Evolutionary conservation across 2,329 filamentous ascomycete species (phyloP), one percentile per base, ranked within the genome.

Genomic region (Magnaporthiopsis rhizophila): DNA sequence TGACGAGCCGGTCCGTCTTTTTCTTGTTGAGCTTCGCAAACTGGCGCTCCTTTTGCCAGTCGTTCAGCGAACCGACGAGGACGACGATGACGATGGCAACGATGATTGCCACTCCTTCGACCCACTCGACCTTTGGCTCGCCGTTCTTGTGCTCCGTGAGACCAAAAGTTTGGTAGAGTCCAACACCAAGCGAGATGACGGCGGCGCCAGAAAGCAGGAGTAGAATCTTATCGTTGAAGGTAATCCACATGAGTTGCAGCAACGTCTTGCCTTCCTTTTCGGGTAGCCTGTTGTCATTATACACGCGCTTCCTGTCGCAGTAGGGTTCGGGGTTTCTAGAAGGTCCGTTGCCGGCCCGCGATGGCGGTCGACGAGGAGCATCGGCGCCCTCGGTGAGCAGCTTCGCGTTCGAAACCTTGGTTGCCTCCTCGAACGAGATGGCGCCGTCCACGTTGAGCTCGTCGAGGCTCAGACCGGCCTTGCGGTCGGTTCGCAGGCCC

Each of bases 181-280:
- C 90, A 58, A 93, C 82, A 6, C 86, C 88, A 58, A 93, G 80
- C 59, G 89, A 92, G 62, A 93, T 85, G 53, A 86, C 80, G 3
- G 90, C 90, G 58, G 90, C 90, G 61, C 84, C 79, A 0, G 88
- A 89, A 64, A 92, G 79, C 7, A 92, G 78, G 65, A 91, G 89
- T 59, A 92, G 78, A 3, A 93, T 88, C 73, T 92, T 93, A 80
- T 93, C 90, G 76, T 92, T 91, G 74, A 91, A 91, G 0, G 90
- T 91, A 70, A 92, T 89, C 89, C 89, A 92, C 75, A 91, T 89
- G 58, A 93, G 79, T 71, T 90, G 79, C 59, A 90, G 78, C 57
- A 92, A 81, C 67, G 80, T 88, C 77, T 92, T 92, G 59, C 88
- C 83, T 76, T 92, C 91, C 74, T 89, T 88, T 70, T 85, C 87